Evolutionary conservation across 148 eudicot species (phyloP), one percentile per base, ranked within the genome.

Genomic region (Diospyros lotus): DNA sequence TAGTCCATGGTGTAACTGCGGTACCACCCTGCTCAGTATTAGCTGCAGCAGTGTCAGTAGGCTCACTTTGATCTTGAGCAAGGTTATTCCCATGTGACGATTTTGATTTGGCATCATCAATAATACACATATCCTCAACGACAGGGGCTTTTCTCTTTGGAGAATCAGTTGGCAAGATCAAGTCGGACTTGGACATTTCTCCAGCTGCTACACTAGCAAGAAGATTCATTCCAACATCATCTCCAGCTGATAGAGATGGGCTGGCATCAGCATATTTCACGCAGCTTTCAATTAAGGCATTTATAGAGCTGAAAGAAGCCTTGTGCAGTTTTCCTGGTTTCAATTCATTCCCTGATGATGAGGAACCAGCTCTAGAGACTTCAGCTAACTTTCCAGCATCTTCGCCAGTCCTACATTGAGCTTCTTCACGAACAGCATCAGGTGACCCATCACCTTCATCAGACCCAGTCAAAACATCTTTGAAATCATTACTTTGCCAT

Each of bases 121-220:
- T 82, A 44, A 39, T 67, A 52, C 78, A 82, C 6, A 72, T 58
- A 58, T 81, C 83, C 41, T 77, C 85, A 9, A 13, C 80, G 54
- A 60, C 12, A 55, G 76, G 78, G 12, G 66, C 67, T 45, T 72
- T 82, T 80, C 82, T 86, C 52, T 69, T 76, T 9, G 94, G 78
- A 69, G 98, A 92, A 76, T 66, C 76, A 41, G 75, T 48, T 28
- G 92, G 93, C 41, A 96, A 89, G 58, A 74, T 79, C 64, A 74
- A 68, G 58, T 72, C 82, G 53, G 91, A 84, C 58, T 83, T 87
- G 17, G 83, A 79, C 45, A 89, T 90, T 81, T 94, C 98, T 38
- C 93, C 88, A 77, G 98, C 89, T 66, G 98, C 98, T 17, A 95
- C 98, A 87, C 91, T 90, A 11, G 98, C 97, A 77, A 95, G 96